Evolutionary conservation across 73 alveolate species (phyloP).

Genomic region (Stentor coeruleus): DNA sequence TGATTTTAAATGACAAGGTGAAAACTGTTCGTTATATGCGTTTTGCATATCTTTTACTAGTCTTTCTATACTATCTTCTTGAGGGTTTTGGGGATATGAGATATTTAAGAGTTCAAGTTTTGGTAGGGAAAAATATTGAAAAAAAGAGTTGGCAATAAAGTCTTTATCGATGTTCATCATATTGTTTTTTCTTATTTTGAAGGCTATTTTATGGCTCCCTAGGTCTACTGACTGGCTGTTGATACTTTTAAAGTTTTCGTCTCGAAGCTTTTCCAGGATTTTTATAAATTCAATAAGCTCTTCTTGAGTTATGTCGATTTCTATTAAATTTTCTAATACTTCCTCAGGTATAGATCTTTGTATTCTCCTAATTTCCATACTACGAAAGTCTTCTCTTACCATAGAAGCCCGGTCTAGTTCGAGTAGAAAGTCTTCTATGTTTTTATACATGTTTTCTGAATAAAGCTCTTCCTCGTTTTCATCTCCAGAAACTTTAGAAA

Average conservation of each 20-base stretch:
- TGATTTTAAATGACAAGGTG: no score
- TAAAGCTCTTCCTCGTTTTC: background rate
- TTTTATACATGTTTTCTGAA: no score
- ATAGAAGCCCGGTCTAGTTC: background rate
- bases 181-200: background rate
- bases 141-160: background rate
- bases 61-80: no score
- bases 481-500: background rate
- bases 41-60: background rate
- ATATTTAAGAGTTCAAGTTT: no score
- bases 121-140: no score
- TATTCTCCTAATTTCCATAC: background rate
- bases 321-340: slow-evolving; percentile 5
- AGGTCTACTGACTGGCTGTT: no score
- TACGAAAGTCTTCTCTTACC: slow-evolving; percentile 3
- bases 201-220: no score
- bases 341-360: background rate
- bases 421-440: background rate
- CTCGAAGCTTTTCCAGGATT: background rate
- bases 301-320: background rate
- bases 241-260: background rate
- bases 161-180: background rate
- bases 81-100: no score
- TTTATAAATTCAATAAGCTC: background rate
- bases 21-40: background rate